A percentile compares a stretch with the other conserved stretches of the same genome.
Evolutionary conservation across 2,329 filamentous ascomycete species (phyloP).

Genomic region (Neoascochyta sp.): DNA sequence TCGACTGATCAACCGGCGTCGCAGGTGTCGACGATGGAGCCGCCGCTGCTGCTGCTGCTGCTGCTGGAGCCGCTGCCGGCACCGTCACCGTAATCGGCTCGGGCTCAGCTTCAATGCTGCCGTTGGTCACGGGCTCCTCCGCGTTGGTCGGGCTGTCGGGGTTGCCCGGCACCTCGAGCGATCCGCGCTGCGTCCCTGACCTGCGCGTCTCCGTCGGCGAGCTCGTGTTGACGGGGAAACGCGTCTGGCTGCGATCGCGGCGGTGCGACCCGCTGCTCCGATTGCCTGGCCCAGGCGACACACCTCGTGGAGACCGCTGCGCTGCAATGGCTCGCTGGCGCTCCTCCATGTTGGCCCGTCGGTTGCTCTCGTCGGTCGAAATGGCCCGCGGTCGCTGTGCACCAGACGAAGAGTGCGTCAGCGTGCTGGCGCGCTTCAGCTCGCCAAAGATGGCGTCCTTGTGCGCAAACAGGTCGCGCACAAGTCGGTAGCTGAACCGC

Average conservation of each 20-base stretch:
- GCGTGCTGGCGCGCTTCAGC: constrained; percentile 80
- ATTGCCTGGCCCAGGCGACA: constrained; percentile 65
- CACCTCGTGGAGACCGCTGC: constrained; percentile 62
- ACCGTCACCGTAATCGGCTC: too few relatives aligned
- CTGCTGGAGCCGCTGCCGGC: constrained; percentile 5
- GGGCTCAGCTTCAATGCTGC: constrained; percentile 29
- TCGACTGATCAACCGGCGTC: too few relatives aligned
- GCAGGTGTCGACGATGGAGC: too few relatives aligned
- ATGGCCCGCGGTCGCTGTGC: constrained; percentile 73
- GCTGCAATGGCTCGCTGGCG: constrained; percentile 73
- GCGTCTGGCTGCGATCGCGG: constrained; percentile 75
- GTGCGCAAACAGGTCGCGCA: constrained; percentile 87
- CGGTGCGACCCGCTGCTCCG: constrained; percentile 43
- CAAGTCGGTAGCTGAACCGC: constrained; percentile 82
- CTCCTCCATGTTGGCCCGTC: constrained; percentile 90
- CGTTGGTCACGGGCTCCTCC: constrained; percentile 38
- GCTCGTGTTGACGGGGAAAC: constrained; percentile 71
- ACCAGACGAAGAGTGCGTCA: constrained; percentile 57
- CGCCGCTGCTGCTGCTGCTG: too few relatives aligned
- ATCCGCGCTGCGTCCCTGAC: constrained; percentile 57
- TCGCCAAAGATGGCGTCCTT: constrained; percentile 96
- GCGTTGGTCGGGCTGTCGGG: constrained; percentile 44
- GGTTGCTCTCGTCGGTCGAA: constrained; percentile 92
- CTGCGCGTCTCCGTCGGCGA: constrained; percentile 53
- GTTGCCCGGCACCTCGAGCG: constrained; percentile 75